Percentiles rank a stretch among this genome's conserved stretches.
Evolutionary conservation across 169 alveolate species (phyloP).

Genomic region (Plasmodium yoelii): DNA sequence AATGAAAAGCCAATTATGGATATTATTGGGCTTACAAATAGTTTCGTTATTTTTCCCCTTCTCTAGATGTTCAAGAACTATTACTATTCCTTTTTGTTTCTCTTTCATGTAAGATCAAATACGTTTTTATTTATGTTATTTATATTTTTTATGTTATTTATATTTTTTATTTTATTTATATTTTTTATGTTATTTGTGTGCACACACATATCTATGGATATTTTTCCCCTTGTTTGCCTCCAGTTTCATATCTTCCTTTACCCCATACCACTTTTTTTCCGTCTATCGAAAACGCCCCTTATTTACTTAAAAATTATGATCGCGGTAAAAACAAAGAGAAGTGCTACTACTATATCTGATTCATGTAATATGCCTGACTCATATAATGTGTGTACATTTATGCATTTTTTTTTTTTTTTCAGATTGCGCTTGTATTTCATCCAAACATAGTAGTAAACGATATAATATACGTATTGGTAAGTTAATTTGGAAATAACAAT

Average conservation of each 20-base stretch:
- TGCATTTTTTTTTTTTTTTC: slow-evolving; percentile 11
- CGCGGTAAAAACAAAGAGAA: slow-evolving; percentile 2
- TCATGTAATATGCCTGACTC: background rate
- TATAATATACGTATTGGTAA: slow-evolving; percentile 52
- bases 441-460: slow-evolving; percentile 68
- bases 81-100: slow-evolving; percentile 52
- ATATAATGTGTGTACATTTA: too few species aligned
- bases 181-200: too few species aligned
- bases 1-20: background rate
- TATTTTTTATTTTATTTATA: too few species aligned
- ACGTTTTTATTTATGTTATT: background rate
- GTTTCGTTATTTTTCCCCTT: background rate
- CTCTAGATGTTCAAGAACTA: slow-evolving; percentile 51
- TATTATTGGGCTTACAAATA: background rate
- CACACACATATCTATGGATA: background rate
- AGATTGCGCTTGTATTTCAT: slow-evolving; percentile 43
- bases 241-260: slow-evolving; percentile 65
- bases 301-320: slow-evolving; percentile 53
- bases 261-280: slow-evolving; percentile 64
- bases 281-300: slow-evolving; percentile 57
- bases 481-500: background rate
- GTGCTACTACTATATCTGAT: background rate
- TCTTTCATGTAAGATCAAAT: slow-evolving; percentile 50
- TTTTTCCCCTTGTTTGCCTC: background rate
- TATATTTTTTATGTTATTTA: too few species aligned